These are phyloP conservation scores for Primulina tabacum DNA, from an alignment of 257 asterid genomes.

Conservation along the genomic window DNA sequence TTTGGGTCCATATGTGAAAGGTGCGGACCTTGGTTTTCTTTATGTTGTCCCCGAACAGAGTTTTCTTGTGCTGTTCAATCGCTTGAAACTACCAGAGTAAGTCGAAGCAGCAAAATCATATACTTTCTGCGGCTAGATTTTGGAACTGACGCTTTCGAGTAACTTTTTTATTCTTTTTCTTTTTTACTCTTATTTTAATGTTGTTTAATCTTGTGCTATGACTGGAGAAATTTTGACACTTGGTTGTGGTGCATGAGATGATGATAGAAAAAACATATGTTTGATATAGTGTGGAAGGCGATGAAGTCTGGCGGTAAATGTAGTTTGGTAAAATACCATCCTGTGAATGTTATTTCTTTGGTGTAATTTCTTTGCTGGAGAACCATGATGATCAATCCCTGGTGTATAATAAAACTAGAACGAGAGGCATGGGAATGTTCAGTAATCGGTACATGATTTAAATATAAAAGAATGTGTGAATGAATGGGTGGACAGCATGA, in stretches of 20 bases:
- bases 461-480: too few relatives aligned
- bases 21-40: constrained; percentile 94
- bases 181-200: neutral
- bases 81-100: constrained; percentile 77
- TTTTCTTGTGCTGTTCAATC: constrained; percentile 88
- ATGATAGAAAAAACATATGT: neutral
- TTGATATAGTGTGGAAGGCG: neutral
- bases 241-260: constrained; percentile 14
- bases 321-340: too few relatives aligned
- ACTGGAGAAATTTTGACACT: constrained; percentile 26
- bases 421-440: too few relatives aligned
- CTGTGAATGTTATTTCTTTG: neutral
- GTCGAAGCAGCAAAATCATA: constrained; percentile 2
- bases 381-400: neutral
- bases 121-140: neutral
- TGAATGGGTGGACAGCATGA: neutral
- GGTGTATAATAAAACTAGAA: neutral
- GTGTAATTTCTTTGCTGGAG: neutral
- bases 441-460: too few relatives aligned
- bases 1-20: constrained; percentile 71
- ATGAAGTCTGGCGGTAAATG: neutral
- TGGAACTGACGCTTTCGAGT: neutral
- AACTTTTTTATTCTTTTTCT: neutral
- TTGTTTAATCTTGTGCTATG: neutral
- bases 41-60: constrained; percentile 87